Percentiles rank a stretch among this genome's conserved stretches.
phyloP scores from a whole-genome alignment of 371 early-diverging fungal genomes.

The Mortierella sp. region DNA sequence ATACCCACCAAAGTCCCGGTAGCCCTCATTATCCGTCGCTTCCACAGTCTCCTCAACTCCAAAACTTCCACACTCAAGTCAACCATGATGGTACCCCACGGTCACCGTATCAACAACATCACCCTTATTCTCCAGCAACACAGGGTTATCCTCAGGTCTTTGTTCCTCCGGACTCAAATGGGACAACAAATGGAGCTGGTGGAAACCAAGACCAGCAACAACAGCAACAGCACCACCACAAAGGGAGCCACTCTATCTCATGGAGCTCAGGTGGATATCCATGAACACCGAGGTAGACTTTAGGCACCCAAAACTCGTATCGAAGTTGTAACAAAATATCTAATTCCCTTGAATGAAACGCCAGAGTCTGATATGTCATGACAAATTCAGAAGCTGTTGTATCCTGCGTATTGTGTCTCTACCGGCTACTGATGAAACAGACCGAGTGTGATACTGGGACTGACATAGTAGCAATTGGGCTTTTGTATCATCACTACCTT shows the following conservation, averaged over 20 bases:
- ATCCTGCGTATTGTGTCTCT: constrained; percentile 11
- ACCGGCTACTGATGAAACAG: background rate
- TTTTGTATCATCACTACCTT: background rate
- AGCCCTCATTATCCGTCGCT: constrained; percentile 6
- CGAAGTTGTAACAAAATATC: too few species aligned
- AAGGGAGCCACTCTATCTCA: constrained; percentile 25
- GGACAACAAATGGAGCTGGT: constrained; percentile 7
- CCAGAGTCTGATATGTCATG: too few species aligned
- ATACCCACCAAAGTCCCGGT: constrained; percentile 11
- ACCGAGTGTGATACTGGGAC: background rate
- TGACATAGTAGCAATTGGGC: constrained; percentile 15
- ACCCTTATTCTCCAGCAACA: constrained; percentile 29
- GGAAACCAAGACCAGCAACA: constrained; percentile 15
- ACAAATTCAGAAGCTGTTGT: constrained; percentile 7
- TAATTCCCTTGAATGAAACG: too few species aligned
- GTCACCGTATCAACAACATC: constrained; percentile 24
- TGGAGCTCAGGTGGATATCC: constrained; percentile 50
- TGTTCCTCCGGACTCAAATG: constrained; percentile 14
- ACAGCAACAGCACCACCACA: constrained; percentile 27
- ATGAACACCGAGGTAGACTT: too few species aligned
- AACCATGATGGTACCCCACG: too few species aligned
- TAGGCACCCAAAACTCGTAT: too few species aligned
- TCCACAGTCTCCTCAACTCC: background rate
- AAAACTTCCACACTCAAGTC: too few species aligned
- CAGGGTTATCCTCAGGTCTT: constrained; percentile 37